phyloP scores from a whole-genome alignment of 2,329 filamentous ascomycete genomes.

The Ophiocordyceps sinensis region DNA sequence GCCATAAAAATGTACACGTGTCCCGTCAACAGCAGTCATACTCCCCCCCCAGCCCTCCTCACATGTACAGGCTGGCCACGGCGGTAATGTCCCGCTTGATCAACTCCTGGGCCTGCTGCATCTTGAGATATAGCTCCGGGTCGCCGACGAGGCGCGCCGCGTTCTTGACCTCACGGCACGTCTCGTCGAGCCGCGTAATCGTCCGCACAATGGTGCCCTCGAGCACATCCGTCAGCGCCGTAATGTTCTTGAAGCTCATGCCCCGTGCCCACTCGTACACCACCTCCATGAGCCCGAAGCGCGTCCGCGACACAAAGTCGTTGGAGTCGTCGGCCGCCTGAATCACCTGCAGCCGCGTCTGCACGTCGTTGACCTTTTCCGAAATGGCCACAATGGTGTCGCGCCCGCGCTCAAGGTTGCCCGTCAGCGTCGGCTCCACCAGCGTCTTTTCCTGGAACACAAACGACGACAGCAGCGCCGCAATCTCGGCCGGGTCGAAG shows the following conservation, averaged over 20 bases:
- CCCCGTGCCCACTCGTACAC: slow-evolving; percentile 97
- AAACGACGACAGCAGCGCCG: slow-evolving; percentile 82
- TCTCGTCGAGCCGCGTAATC: slow-evolving; percentile 88
- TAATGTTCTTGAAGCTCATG: slow-evolving; percentile 98
- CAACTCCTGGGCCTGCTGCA: slow-evolving; percentile 93
- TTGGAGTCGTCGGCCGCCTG: slow-evolving; percentile 80
- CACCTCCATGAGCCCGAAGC: slow-evolving; percentile 91
- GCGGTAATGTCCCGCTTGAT: slow-evolving; percentile 94
- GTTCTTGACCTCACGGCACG: slow-evolving; percentile 93
- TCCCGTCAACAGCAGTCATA: too few species aligned
- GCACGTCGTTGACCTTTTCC: slow-evolving; percentile 81
- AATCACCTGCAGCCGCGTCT: slow-evolving; percentile 85
- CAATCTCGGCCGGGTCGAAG: slow-evolving; percentile 93
- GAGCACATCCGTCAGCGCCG: slow-evolving; percentile 85
- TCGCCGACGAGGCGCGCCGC: slow-evolving; percentile 91
- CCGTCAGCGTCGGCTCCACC: slow-evolving; percentile 63
- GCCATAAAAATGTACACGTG: neutral
- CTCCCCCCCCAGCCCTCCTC: neutral
- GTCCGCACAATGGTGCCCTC: slow-evolving; percentile 95
- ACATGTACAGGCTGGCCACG: slow-evolving; percentile 81
- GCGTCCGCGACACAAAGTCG: slow-evolving; percentile 73
- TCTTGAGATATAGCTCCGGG: slow-evolving; percentile 84
- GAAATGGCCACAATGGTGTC: slow-evolving; percentile 79
- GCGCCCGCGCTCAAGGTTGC: slow-evolving; percentile 67
- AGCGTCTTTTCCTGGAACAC: slow-evolving; percentile 97